phyloP scores from a whole-genome alignment of 2,329 filamentous ascomycete genomes.

The Colletotrichum sp. region DNA sequence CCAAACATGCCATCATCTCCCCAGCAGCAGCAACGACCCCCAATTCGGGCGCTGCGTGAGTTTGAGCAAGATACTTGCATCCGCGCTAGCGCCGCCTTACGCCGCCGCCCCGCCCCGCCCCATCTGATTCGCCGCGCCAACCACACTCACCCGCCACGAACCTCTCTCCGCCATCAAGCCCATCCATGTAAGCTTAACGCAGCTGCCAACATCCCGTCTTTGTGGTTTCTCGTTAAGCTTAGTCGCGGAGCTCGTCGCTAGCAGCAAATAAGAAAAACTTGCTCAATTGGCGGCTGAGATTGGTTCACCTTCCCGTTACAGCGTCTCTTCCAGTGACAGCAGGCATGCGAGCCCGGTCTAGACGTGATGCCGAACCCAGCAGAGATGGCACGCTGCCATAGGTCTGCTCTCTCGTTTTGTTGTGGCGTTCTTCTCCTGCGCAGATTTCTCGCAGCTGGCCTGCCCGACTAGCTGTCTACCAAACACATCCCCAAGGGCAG shows the following conservation, averaged over 20 bases:
- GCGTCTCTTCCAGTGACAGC: neutral
- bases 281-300: conserved; percentile 27
- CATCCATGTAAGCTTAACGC: neutral
- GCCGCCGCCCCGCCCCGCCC: neutral
- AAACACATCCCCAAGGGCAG: neutral
- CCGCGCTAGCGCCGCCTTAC: conserved; percentile 15
- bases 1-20: neutral
- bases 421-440: neutral
- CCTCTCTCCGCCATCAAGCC: neutral
- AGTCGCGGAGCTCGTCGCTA: neutral
- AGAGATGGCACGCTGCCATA: neutral
- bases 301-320: conserved; percentile 5
- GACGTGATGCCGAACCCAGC: neutral
- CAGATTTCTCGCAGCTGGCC: neutral
- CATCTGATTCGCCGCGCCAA: conserved; percentile 11
- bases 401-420: neutral
- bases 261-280: conserved; percentile 19
- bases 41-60: conserved; percentile 15
- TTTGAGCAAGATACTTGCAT: conserved; percentile 26
- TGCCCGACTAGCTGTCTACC: neutral
- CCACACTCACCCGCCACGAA: neutral
- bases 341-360: neutral
- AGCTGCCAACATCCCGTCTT: neutral
- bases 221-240: neutral
- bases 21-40: neutral